These are phyloP conservation scores for Zizania palustris DNA, from an alignment of 202 grass and related monocot species.

Conservation along the genomic window DNA sequence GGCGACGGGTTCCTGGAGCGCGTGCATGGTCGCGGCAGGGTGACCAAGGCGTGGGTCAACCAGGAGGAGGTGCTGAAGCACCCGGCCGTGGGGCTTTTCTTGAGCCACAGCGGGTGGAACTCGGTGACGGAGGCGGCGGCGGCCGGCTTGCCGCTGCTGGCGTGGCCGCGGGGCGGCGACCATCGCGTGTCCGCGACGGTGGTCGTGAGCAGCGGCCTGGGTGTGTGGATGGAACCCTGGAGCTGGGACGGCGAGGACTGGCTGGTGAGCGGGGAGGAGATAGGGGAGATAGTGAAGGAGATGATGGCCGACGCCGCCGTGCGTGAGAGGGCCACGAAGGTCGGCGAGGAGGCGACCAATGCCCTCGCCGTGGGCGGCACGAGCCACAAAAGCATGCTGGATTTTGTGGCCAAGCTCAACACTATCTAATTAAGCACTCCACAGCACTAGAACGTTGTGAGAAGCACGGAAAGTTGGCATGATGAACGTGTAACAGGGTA, in stretches of 20 bases:
- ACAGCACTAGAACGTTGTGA: no score
- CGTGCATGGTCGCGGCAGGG: constrained; percentile 43
- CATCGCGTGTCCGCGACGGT: constrained; percentile 51
- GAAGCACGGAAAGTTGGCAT: no score
- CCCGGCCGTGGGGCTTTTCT: constrained; percentile 39
- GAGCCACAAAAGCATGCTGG: constrained; percentile 21
- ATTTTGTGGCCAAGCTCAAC: constrained; percentile 27
- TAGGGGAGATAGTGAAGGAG: constrained; percentile 43
- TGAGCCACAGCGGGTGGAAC: constrained; percentile 72
- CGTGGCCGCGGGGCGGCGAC: constrained; percentile 44
- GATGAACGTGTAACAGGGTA: no score
- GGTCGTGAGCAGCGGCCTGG: constrained; percentile 34
- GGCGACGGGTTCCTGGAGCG: constrained; percentile 32
- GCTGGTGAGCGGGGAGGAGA: constrained; percentile 43
- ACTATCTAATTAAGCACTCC: neutral
- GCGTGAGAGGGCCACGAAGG: neutral
- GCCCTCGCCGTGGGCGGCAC: constrained; percentile 24
- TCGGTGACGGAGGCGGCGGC: constrained; percentile 42
- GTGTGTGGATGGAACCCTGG: constrained; percentile 55
- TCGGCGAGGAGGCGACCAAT: constrained; percentile 1
- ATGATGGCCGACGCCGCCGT: constrained; percentile 36
- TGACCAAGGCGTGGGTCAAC: constrained; percentile 65
- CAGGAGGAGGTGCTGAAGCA: constrained; percentile 54
- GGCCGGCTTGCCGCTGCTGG: constrained; percentile 35
- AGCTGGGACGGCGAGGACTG: constrained; percentile 49